These are phyloP conservation scores for Leishmania major DNA, from an alignment of 208 protist genomes.

Conservation along the genomic window DNA sequence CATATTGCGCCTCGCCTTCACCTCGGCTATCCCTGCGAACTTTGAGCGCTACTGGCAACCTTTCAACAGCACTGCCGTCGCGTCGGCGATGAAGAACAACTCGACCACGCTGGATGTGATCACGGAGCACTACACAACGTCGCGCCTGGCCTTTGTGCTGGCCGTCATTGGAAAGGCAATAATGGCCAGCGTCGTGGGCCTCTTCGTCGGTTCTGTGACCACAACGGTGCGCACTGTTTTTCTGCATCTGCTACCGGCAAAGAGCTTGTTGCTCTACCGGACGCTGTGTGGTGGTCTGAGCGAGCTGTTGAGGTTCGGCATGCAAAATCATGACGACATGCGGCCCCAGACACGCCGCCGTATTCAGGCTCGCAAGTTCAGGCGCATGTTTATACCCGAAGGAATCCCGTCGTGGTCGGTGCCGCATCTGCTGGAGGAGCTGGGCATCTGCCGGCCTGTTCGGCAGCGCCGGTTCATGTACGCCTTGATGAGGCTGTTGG, in stretches of 20 bases:
- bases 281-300: conserved; percentile 58
- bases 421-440: conserved; percentile 80
- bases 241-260: conserved; percentile 48
- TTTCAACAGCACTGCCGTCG: conserved; percentile 41
- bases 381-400: conserved; percentile 46
- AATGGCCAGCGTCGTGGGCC: conserved; percentile 43
- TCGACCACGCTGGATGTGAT: conserved; percentile 19
- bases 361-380: conserved; percentile 68
- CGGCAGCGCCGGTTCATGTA: conserved; percentile 78
- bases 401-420: conserved; percentile 77
- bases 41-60: conserved; percentile 45
- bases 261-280: conserved; percentile 54
- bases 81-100: conserved; percentile 32
- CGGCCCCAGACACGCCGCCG: conserved; percentile 57
- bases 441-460: conserved; percentile 63
- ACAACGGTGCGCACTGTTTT: conserved; percentile 57
- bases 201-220: conserved; percentile 49
- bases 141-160: conserved; percentile 51
- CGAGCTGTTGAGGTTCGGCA: conserved; percentile 50
- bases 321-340: conserved; percentile 69
- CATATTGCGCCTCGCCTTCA: conserved; percentile 62
- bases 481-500: conserved; percentile 59
- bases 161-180: conserved; percentile 54
- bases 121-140: conserved; percentile 25
- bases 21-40: conserved; percentile 34